Percentiles rank a stretch among this genome's conserved stretches.
Conservation (phyloP, 768 basidiomycete genomes). For the Tubosaeta brunneosetosa region DNA sequence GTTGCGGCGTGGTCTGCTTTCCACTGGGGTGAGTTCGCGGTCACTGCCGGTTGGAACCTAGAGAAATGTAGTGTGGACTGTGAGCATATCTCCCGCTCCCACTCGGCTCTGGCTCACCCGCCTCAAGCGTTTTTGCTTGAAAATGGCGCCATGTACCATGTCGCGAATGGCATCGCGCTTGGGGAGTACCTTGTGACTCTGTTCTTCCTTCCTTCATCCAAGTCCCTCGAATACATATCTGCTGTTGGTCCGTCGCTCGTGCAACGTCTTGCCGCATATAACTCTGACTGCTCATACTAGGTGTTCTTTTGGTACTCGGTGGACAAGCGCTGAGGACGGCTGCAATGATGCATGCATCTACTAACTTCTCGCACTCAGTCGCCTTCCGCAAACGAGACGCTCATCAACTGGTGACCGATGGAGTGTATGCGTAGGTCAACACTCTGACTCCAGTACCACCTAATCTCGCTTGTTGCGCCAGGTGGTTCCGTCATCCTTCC, state of each 20-base stretch:
- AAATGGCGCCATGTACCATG: conserved; percentile 81
- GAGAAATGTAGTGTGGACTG: conserved; percentile 92
- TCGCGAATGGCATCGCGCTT: conserved; percentile 76
- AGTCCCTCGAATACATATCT: conserved; percentile 55
- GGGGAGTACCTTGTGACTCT: conserved; percentile 72
- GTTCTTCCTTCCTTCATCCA: conserved; percentile 63
- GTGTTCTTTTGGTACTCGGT: conserved; percentile 54
- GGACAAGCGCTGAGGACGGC: conserved; percentile 79
- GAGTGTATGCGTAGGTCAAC: conserved; percentile 74
- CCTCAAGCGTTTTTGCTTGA: conserved; percentile 84
- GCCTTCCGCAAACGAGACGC: conserved; percentile 66
- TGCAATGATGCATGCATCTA: conserved; percentile 96
- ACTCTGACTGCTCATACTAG: conserved; percentile 35
- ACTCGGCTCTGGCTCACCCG: conserved; percentile 1
- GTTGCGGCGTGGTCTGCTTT: conserved; percentile 79
- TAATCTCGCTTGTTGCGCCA: not conserved
- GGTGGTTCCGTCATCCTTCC: conserved; percentile 83
- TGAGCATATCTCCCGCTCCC: conserved; percentile 39
- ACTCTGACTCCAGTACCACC: not conserved
- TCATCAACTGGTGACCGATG: conserved; percentile 82
- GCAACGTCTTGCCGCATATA: not conserved
- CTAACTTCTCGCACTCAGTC: conserved; percentile 90
- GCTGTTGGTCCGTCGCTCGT: conserved; percentile 44
- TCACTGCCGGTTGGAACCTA: conserved; percentile 93
- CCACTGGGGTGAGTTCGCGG: conserved; percentile 92